Evolutionary conservation across 345 rosid species (phyloP).

Genomic region (Syzygium aromaticum): DNA sequence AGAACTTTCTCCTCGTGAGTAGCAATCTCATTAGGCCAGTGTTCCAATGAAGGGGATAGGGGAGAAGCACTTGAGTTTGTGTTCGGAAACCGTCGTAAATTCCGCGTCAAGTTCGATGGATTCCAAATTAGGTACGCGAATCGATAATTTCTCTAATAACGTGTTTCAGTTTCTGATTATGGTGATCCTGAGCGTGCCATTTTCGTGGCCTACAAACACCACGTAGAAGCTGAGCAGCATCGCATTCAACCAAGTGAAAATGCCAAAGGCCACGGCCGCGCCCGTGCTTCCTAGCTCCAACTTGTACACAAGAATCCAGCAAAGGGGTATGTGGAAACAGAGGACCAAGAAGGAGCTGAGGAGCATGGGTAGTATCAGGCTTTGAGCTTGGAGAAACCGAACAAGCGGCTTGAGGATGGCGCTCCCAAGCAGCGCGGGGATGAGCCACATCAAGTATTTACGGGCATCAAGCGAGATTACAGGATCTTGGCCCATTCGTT

Average conservation of each 20-base stretch:
- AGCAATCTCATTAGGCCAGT: too few relatives aligned
- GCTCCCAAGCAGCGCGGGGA: slow-evolving; percentile 14
- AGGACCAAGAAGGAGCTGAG: slow-evolving; percentile 6
- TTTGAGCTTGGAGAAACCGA: slow-evolving; percentile 21
- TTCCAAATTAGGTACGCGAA: too few relatives aligned
- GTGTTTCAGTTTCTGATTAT: too few relatives aligned
- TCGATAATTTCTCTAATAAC: too few relatives aligned
- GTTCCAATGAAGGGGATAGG: too few relatives aligned
- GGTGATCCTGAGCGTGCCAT: too few relatives aligned
- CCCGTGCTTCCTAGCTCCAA: slow-evolving; percentile 19
- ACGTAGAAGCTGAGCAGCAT: slow-evolving; percentile 20
- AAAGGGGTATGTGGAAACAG: slow-evolving; percentile 14
- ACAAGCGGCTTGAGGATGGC: slow-evolving; percentile 14
- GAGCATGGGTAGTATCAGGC: slow-evolving; percentile 25
- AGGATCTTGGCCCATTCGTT: slow-evolving; percentile 19
- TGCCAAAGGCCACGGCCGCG: slow-evolving; percentile 30
- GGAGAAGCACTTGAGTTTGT: too few relatives aligned
- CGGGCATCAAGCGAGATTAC: slow-evolving; percentile 13
- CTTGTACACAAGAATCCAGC: slow-evolving; percentile 26
- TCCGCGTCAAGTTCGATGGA: too few relatives aligned
- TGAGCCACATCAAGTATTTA: slow-evolving; percentile 15
- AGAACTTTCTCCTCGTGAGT: too few relatives aligned
- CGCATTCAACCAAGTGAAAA: slow-evolving; percentile 36
- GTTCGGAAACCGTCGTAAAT: too few relatives aligned
- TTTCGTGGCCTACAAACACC: too few relatives aligned